Evolutionary conservation across 345 rosid genomes (phyloP).

Genomic region (Gossypium australe): DNA sequence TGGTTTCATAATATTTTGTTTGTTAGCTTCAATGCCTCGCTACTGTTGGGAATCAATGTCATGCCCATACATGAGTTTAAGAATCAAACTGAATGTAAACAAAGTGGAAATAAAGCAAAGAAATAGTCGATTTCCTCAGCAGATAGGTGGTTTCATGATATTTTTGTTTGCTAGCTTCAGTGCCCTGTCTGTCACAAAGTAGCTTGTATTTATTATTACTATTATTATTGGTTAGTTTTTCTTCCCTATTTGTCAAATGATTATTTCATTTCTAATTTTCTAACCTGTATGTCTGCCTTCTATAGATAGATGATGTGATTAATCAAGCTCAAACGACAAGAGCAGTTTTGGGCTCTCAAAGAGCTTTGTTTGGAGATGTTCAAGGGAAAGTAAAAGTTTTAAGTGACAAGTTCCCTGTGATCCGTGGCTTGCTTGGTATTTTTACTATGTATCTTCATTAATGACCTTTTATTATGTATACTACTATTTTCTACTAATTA

Average conservation of each 20-base stretch:
- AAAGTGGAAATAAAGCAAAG: background rate
- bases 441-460: slow-evolving; percentile 4
- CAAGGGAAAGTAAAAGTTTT: slow-evolving; percentile 89
- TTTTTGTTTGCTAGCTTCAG: background rate
- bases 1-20: background rate
- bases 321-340: slow-evolving; percentile 94
- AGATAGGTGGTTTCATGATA: background rate
- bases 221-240: background rate
- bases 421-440: slow-evolving; percentile 87
- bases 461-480: background rate
- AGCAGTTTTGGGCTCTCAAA: slow-evolving; percentile 82
- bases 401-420: slow-evolving; percentile 79
- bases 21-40: background rate
- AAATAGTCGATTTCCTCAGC: background rate
- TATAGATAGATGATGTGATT: slow-evolving; percentile 93
- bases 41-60: background rate
- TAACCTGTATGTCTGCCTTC: slow-evolving; percentile 5
- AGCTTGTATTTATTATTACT: background rate
- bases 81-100: background rate
- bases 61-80: background rate
- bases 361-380: slow-evolving; percentile 83
- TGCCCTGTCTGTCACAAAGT: background rate
- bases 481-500: background rate
- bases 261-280: slow-evolving; percentile 6
- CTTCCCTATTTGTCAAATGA: background rate